Evolutionary conservation across 2,329 filamentous ascomycete genomes (phyloP), one percentile per base, ranked within the genome.

Genomic region (Epichloe hybrida): DNA sequence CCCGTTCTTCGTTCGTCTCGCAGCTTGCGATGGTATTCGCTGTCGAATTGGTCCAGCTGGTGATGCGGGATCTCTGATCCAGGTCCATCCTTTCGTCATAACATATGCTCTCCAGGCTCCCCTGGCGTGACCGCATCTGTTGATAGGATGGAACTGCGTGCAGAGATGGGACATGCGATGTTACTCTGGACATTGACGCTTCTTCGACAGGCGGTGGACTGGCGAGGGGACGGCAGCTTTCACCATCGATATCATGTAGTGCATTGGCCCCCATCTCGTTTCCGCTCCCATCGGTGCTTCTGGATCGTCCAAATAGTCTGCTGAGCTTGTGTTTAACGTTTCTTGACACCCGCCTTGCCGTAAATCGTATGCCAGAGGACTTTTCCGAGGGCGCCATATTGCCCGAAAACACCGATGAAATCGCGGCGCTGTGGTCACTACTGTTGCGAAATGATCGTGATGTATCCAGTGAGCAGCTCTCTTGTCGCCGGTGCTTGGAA

Each of bases 31-130:
- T 73, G 3, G 76, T 80, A 51, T 74, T 74, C 2, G 73, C 71
- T 1, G 76, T 78, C 0, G 83, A 85, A 54, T 80, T 79, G 4
- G 76, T 77, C 84, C 84, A 88, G 62, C 84, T 88, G 2, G 83
- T 86, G 48, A 86, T 78, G 21, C 83, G 69, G n/a, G 81, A 84
- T 55, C 70, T 77, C 20, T 79, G 74, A 39, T 77, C 74, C 13
- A 64, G 69, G 1, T 58, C 59, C 48, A 65, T 65, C 40, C 62
- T 64, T 37, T 63, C 64, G 5, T 70, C 68, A 49, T 66, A 72
- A 21, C 56, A 57, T 2, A 75, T 55, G 53, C 73, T 80, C 53
- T 75, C 75, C 5, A 80, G 57, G 54, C 79, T 81, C 1, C 76
- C 78, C 56, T 74, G 69, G 37, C 73, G 72, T 7, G 78, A 80